A percentile compares a stretch with the other conserved stretches of the same genome.
These are phyloP conservation scores for Leccinum insigne DNA, from an alignment of 1,284 basidiomycete species.

Conservation along the genomic window DNA sequence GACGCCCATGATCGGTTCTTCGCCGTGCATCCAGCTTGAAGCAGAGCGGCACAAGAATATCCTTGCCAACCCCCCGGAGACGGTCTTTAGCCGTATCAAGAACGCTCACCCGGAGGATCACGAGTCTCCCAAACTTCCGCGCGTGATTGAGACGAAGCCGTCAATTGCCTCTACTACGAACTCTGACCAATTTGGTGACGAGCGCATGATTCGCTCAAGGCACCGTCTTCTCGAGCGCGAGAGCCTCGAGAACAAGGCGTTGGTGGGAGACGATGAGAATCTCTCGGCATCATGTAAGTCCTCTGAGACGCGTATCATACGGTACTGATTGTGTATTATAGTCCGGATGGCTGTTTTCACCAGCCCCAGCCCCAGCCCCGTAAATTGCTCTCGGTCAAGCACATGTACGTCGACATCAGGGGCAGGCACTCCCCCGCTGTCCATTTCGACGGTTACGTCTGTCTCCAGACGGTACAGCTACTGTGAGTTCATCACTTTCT, in stretches of 20 bases:
- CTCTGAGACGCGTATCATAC: background rate
- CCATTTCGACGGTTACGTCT: constrained; percentile 55
- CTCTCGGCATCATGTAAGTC: constrained; percentile 51
- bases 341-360: constrained; percentile 55
- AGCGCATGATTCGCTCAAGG: constrained; percentile 64
- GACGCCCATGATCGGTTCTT: constrained; percentile 64
- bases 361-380: constrained; percentile 45
- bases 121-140: constrained; percentile 39
- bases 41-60: constrained; percentile 61
- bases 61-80: constrained; percentile 35
- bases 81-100: constrained; percentile 30
- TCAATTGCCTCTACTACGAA: constrained; percentile 58
- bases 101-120: constrained; percentile 31
- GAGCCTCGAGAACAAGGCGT: constrained; percentile 58
- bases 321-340: constrained; percentile 23
- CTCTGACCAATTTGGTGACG: constrained; percentile 62
- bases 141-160: constrained; percentile 51
- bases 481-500: too few relatives aligned
- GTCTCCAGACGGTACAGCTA: too few relatives aligned
- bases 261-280: constrained; percentile 67
- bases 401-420: constrained; percentile 62
- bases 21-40: constrained; percentile 55
- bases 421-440: constrained; percentile 70
- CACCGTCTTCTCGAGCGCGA: constrained; percentile 63
- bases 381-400: constrained; percentile 61